These are phyloP conservation scores for Dendrobium huoshanense DNA, from an alignment of 106 monocot species.

Conservation along the genomic window DNA sequence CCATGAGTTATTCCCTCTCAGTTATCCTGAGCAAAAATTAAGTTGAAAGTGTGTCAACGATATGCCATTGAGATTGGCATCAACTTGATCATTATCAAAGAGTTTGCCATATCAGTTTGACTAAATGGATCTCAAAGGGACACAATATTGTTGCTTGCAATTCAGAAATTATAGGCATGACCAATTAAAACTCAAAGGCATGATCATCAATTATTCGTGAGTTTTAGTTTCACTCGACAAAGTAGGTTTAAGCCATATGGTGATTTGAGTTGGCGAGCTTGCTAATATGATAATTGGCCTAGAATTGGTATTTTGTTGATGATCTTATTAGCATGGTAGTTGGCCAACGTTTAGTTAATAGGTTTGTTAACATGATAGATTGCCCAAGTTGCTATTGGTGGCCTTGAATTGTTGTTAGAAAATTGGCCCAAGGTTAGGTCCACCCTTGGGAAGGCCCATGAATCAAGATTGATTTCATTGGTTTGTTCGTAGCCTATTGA, in stretches of 20 bases:
- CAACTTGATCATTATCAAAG: neutral
- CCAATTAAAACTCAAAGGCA: neutral
- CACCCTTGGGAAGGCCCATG: neutral
- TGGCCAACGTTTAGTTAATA: no score
- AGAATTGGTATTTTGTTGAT: no score
- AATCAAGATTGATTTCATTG: neutral
- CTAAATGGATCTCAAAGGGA: neutral
- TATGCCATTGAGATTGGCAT: neutral
- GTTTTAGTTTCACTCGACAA: no score
- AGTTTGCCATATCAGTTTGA: neutral
- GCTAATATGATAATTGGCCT: no score
- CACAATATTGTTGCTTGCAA: neutral
- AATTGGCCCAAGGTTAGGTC: neutral
- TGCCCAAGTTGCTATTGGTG: neutral
- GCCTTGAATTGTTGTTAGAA: neutral
- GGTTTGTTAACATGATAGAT: neutral
- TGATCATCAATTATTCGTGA: no score
- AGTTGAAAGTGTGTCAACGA: neutral
- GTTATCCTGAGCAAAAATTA: neutral
- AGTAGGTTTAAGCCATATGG: no score
- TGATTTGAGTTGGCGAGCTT: no score
- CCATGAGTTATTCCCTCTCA: neutral
- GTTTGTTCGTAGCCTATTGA: neutral
- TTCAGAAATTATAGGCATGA: neutral
- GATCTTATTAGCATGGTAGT: no score